These are phyloP conservation scores for Lotmaria passim DNA, from an alignment of 208 protist species.

Conservation along the genomic window DNA sequence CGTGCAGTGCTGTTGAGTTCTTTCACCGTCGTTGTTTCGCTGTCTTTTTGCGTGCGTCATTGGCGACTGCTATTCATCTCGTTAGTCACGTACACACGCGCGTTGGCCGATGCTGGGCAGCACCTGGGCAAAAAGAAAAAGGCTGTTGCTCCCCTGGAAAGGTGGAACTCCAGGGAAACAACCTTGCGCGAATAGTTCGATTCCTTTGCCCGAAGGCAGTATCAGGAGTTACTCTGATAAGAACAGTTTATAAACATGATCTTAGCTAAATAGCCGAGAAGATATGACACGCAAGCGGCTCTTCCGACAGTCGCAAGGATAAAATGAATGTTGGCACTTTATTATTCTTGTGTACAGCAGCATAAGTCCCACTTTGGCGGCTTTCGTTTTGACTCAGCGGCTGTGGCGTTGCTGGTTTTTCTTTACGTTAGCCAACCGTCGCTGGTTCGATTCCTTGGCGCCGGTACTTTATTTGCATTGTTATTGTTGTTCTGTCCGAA, in stretches of 20 bases:
- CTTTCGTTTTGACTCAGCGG: background rate
- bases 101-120: no score
- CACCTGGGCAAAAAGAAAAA: no score
- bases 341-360: background rate
- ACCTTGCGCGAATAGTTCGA: slow-evolving; percentile 41
- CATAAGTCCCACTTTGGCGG: background rate
- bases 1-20: no score
- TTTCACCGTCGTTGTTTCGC: no score
- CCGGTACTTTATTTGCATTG: no score
- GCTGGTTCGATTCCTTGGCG: background rate
- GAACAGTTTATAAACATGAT: slow-evolving; percentile 92
- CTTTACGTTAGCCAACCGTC: background rate
- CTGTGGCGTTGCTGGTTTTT: background rate
- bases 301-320: background rate
- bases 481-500: no score
- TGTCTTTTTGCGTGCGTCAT: no score
- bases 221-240: slow-evolving; percentile 92
- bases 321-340: background rate
- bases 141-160: slow-evolving; percentile 46
- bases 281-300: slow-evolving; percentile 25
- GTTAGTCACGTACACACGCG: no score
- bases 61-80: no score
- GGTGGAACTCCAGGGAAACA: slow-evolving; percentile 79
- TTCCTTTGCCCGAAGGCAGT: slow-evolving; percentile 62
- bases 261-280: slow-evolving; percentile 92